Evolutionary conservation across 371 early-diverging fungal genomes (phyloP).

Genomic region (Mucor sp.): DNA sequence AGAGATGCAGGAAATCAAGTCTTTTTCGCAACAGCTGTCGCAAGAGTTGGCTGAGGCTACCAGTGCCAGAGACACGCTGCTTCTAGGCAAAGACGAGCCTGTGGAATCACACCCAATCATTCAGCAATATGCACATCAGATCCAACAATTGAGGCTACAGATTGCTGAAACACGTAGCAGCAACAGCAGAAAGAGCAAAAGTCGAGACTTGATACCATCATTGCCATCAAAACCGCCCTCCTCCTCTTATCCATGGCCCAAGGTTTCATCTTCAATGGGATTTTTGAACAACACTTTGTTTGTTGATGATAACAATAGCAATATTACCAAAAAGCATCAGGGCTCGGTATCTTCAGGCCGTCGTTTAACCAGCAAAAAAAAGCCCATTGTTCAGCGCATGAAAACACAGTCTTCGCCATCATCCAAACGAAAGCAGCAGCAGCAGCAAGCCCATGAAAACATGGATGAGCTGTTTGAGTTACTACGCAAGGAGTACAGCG

Average conservation of each 20-base stretch:
- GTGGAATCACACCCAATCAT: slow-evolving; percentile 44
- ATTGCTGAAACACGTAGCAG: slow-evolving; percentile 32
- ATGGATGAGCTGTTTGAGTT: slow-evolving; percentile 8
- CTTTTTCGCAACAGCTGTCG: slow-evolving; percentile 33
- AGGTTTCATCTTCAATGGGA: slow-evolving; percentile 4
- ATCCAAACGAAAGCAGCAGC: background rate
- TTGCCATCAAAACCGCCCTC: background rate
- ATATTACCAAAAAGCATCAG: background rate
- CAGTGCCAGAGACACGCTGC: slow-evolving; percentile 51
- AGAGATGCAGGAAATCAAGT: slow-evolving; percentile 41
- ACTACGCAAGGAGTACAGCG: slow-evolving; percentile 9
- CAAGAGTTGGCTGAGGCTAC: slow-evolving; percentile 43
- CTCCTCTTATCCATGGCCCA: background rate
- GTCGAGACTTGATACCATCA: background rate
- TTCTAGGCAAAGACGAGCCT: slow-evolving; percentile 26
- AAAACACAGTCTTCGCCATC: background rate
- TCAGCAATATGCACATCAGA: slow-evolving; percentile 31
- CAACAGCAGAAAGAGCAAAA: background rate
- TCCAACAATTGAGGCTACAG: slow-evolving; percentile 45
- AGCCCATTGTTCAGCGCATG: slow-evolving; percentile 12
- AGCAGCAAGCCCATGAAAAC: background rate
- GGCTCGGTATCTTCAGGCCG: slow-evolving; percentile 7
- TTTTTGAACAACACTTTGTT: background rate
- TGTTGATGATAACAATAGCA: background rate
- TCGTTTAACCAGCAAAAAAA: slow-evolving; percentile 4